Evolutionary conservation across 352 stramenopile species (phyloP).

Genomic region (Globisporangium ultimum): DNA sequence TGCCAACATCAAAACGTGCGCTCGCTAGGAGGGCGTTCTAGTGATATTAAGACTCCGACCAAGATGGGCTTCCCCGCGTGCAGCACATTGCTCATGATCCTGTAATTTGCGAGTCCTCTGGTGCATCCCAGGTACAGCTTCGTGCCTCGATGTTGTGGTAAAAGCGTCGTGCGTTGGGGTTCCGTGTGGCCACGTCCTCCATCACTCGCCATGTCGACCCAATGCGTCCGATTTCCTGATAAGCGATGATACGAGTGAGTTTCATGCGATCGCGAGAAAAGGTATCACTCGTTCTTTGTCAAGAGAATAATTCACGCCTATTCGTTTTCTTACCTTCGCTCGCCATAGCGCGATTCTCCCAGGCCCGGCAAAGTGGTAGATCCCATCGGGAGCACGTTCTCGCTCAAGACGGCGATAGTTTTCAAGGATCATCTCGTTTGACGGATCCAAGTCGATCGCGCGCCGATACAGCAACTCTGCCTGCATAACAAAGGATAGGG

Average conservation of each 20-base stretch:
- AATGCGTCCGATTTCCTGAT: conserved; percentile 19
- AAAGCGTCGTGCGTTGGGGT: conserved; percentile 29
- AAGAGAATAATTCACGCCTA: background rate
- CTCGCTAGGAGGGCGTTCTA: background rate
- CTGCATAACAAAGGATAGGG: conserved; percentile 10
- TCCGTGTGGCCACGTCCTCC: conserved; percentile 28
- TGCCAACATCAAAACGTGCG: background rate
- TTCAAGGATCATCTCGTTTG: conserved; percentile 44
- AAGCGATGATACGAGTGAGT: background rate
- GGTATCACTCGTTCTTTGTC: conserved; percentile 13
- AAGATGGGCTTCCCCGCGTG: too few relatives aligned
- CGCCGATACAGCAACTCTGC: conserved; percentile 65
- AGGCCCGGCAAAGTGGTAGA: conserved; percentile 49
- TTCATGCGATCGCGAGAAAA: background rate
- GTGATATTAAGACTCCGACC: too few relatives aligned
- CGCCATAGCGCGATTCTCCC: conserved; percentile 41
- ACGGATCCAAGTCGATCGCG: conserved; percentile 46
- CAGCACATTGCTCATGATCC: too few relatives aligned
- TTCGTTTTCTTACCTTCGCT: conserved; percentile 23
- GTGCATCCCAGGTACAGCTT: conserved; percentile 33
- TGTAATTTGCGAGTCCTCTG: background rate
- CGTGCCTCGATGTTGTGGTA: conserved; percentile 41
- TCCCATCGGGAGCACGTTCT: conserved; percentile 41
- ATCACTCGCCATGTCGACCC: conserved; percentile 38
- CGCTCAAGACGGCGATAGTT: conserved; percentile 60